Conservation (phyloP, 2,329 filamentous ascomycete genomes). For the Fusarium hostae region DNA sequence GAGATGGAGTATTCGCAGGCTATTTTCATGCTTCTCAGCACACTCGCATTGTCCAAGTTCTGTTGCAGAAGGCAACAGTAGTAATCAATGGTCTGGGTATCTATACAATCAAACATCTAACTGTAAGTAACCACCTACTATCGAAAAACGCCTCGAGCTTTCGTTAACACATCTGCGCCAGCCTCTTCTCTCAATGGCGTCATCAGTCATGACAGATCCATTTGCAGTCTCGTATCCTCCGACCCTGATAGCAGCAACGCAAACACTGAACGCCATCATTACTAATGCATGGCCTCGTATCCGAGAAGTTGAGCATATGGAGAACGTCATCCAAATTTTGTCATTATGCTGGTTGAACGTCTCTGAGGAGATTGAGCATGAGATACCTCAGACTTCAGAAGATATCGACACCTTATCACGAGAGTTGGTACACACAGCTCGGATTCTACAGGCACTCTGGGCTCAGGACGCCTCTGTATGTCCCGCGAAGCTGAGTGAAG, state of each 20-base stretch:
- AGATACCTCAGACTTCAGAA: neutral
- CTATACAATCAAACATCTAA: conserved; percentile 73
- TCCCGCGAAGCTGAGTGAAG: conserved; percentile 27
- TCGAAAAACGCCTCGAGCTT: neutral
- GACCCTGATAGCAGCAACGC: conserved; percentile 63
- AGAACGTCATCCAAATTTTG: conserved; percentile 71
- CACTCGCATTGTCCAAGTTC: conserved; percentile 64
- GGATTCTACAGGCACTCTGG: conserved; percentile 43
- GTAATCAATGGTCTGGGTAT: conserved; percentile 70
- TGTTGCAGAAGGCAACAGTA: conserved; percentile 62
- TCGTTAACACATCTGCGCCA: conserved; percentile 48
- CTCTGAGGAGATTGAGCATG: conserved; percentile 53
- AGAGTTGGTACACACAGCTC: conserved; percentile 34
- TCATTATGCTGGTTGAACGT: conserved; percentile 72
- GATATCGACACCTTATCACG: conserved; percentile 15
- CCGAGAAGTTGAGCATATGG: conserved; percentile 62
- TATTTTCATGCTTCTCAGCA: conserved; percentile 70
- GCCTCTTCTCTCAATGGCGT: conserved; percentile 75
- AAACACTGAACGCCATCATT: conserved; percentile 68
- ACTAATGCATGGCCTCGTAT: conserved; percentile 77
- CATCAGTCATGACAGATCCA: conserved; percentile 73
- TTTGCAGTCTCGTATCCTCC: conserved; percentile 68
- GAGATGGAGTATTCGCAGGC: conserved; percentile 65
- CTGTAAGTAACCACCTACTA: conserved; percentile 54
- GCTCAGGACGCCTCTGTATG: conserved; percentile 12